Conservation (phyloP, 75 land plant species). For the Cryptomeria japonica region DNA sequence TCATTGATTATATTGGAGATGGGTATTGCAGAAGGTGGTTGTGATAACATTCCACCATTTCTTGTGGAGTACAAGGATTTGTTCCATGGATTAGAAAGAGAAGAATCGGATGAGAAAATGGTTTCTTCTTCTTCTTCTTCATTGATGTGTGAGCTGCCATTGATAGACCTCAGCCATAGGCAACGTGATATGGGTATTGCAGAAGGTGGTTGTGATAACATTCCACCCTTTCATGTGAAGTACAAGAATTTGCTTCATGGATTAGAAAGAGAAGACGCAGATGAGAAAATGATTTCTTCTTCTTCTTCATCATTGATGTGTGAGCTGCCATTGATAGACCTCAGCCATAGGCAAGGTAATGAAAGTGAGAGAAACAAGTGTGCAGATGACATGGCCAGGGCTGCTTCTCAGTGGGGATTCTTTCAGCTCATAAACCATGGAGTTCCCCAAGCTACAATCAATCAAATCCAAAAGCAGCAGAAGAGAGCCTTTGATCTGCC, state of each 20-base stretch:
- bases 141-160: constrained; percentile 40
- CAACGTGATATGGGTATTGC: constrained; percentile 1
- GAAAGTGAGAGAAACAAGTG: constrained; percentile 24
- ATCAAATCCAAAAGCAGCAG: constrained; percentile 46
- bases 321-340: constrained; percentile 57
- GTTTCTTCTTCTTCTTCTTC: background rate
- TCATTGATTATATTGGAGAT: background rate
- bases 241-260: no score
- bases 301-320: constrained; percentile 8
- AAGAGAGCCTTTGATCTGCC: constrained; percentile 34
- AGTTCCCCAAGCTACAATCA: constrained; percentile 29
- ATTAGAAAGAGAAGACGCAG: no score
- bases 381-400: constrained; percentile 34
- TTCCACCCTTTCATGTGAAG: no score
- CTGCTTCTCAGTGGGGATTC: constrained; percentile 84
- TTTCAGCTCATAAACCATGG: constrained; percentile 81
- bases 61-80: background rate
- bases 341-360: constrained; percentile 15
- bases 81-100: background rate
- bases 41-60: background rate
- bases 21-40: background rate
- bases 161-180: constrained; percentile 41
- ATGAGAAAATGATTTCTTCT: no score
- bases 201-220: no score
- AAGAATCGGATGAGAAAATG: background rate